Base-by-base conservation (phyloP, 1,139 yeast genomes). In the Suhomyces yuchorum region DNA sequence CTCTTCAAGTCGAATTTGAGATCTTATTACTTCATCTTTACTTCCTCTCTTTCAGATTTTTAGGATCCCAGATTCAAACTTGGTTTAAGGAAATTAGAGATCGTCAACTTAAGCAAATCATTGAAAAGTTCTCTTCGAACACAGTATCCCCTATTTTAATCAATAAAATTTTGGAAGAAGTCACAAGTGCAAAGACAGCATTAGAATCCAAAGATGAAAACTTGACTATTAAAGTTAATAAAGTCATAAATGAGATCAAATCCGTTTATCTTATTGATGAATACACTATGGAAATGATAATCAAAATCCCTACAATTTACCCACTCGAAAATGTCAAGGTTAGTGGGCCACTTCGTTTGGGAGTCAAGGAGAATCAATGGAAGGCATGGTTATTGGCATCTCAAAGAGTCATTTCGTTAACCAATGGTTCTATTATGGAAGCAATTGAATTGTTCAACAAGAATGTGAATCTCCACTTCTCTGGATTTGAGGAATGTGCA, bases 401-500 rank as follows among this genome's bases (percentile, higher is more conserved):
- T 2, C 96, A 89, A 62, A 81, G 92, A 47, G 84, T 91, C 14
- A 80, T 86, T 15, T 79, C 87, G 6, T 83, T 84, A 39, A 75
- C 81, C 12, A 88, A 87, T 59, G 97, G 96, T 9, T 85, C 95
- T 0, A 82, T 93, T 28, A 69, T 84, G 37, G 96, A 90, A 51
- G 87, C 97, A 1, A 74, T 95, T 48, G 92, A 87, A 55, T 76
- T 89, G 42, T 89, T 92, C 66, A 85, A 87, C 63, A 83, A 81
- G 58, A 91, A 91, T 61, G 93, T 90, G 37, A 78, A 82, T 42
- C 73, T 88, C 51, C 96, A 92, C 62, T 92, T 92, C 63, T 84
- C 87, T 11, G 97, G 97, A 0, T 91, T 90, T 56, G 97, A 90
- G 58, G 98, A 93, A 53, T 93, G 99, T 76, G 96, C 98, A 5